A percentile compares a stretch with the other conserved stretches of the same genome.
Evolutionary conservation across 257 asterid species (phyloP).

Genomic region (Solanum tarapatanum): DNA sequence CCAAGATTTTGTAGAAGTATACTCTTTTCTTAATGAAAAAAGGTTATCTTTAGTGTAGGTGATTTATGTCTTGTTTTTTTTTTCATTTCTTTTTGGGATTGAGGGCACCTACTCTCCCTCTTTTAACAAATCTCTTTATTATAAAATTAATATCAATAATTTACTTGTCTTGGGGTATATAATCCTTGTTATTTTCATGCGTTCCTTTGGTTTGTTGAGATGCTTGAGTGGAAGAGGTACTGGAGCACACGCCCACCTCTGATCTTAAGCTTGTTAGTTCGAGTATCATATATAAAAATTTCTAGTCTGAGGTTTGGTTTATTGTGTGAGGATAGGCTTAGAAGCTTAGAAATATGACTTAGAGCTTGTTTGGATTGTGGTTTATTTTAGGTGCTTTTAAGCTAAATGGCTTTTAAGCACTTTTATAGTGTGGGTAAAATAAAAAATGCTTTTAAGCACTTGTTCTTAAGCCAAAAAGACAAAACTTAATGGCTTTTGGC

Average conservation of each 20-base stretch:
- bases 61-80: background rate
- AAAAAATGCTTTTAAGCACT: background rate
- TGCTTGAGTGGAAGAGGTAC: background rate
- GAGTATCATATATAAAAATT: background rate
- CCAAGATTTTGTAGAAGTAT: background rate
- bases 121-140: background rate
- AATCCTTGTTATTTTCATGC: background rate
- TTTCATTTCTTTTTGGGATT: background rate
- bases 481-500: background rate
- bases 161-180: background rate
- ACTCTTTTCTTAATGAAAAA: background rate
- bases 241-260: background rate
- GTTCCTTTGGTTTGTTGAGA: background rate
- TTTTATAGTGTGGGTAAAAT: background rate
- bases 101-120: background rate
- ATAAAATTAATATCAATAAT: background rate
- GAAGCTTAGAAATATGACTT: background rate
- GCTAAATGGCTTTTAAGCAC: background rate
- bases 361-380: background rate
- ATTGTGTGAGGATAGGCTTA: background rate
- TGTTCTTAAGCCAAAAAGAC: background rate
- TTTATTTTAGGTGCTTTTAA: background rate
- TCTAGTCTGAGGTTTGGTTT: background rate
- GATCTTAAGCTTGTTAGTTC: background rate
- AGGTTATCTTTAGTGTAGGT: background rate